These are phyloP conservation scores for Cyberlindnera mycetangii DNA, from an alignment of 805 yeast species.

Conservation along the genomic window DNA sequence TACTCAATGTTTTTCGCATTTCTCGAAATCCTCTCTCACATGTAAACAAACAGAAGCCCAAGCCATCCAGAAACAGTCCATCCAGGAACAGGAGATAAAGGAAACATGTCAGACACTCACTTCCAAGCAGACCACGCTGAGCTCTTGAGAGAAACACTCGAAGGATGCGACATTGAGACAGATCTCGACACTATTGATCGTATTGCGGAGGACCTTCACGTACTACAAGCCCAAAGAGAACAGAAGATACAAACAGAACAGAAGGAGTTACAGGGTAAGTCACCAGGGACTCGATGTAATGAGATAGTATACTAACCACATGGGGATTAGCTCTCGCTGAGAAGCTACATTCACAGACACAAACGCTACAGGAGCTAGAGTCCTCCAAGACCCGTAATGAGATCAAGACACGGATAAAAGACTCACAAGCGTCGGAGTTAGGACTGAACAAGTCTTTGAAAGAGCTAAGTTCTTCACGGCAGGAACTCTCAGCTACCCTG, in stretches of 20 bases:
- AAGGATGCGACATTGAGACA: conserved; percentile 49
- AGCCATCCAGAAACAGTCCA: too few relatives aligned
- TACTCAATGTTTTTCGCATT: too few relatives aligned
- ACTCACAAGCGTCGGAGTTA: conserved; percentile 44
- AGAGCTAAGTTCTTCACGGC: conserved; percentile 43
- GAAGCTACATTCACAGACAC: conserved; percentile 15
- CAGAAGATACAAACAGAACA: conserved; percentile 25
- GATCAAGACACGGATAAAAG: conserved; percentile 31
- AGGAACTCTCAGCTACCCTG: conserved; percentile 36
- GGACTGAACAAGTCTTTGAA: conserved; percentile 50
- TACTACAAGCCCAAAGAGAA: conserved; percentile 32
- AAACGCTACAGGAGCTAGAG: conserved; percentile 26
- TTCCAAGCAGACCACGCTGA: conserved; percentile 19
- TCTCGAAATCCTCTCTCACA: too few relatives aligned
- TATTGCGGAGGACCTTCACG: conserved; percentile 37
- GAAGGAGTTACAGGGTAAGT: conserved; percentile 20
- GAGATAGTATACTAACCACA: conserved; percentile 3
- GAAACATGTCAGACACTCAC: background rate
- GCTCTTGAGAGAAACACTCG: conserved; percentile 40
- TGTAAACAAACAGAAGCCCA: too few relatives aligned
- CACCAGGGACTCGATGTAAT: too few relatives aligned
- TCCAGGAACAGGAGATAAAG: too few relatives aligned
- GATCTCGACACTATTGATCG: conserved; percentile 46
- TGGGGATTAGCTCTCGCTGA: conserved; percentile 21
- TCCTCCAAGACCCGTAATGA: conserved; percentile 30